A percentile compares a stretch with the other conserved stretches of the same genome.
Conservation (phyloP, 208 protist genomes). For the Crithidia acanthocephali region DNA sequence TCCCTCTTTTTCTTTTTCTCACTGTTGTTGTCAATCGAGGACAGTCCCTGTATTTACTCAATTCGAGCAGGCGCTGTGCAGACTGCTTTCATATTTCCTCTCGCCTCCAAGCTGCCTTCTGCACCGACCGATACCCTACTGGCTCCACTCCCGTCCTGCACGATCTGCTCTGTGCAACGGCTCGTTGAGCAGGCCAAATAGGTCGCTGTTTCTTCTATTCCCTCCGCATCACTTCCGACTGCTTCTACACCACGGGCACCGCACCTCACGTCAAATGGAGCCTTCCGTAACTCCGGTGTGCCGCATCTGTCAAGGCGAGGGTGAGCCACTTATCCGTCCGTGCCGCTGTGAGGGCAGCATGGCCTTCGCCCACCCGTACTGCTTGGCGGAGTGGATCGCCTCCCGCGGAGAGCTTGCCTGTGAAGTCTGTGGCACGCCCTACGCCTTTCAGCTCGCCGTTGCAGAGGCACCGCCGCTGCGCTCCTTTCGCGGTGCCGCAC, state of each 20-base stretch:
- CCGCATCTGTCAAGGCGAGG: constrained; percentile 28
- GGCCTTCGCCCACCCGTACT: constrained; percentile 34
- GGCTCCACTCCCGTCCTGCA: too few relatives aligned
- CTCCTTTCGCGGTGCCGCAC: constrained; percentile 3
- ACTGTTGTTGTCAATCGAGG: too few relatives aligned
- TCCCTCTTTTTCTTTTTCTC: constrained; percentile 5
- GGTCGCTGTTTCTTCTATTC: too few relatives aligned
- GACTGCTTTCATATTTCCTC: too few relatives aligned
- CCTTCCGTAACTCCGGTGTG: constrained; percentile 6
- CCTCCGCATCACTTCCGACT: too few relatives aligned
- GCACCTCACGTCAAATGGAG: constrained; percentile 7
- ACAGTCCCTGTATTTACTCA: too few relatives aligned
- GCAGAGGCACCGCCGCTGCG: constrained; percentile 8
- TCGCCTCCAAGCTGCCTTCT: too few relatives aligned
- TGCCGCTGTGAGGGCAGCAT: constrained; percentile 38
- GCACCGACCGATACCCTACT: too few relatives aligned
- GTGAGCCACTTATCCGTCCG: constrained; percentile 22
- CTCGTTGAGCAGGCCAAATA: too few relatives aligned
- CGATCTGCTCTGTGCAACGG: too few relatives aligned
- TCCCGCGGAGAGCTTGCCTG: constrained; percentile 22
- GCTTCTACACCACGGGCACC: neutral
- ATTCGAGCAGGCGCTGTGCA: too few relatives aligned
- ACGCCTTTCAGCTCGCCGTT: constrained; percentile 26
- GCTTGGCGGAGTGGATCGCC: constrained; percentile 36
- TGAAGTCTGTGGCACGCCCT: constrained; percentile 30